Evolutionary conservation across 2,329 filamentous ascomycete genomes (phyloP).

Genomic region (Pseudopyricularia javanii): DNA sequence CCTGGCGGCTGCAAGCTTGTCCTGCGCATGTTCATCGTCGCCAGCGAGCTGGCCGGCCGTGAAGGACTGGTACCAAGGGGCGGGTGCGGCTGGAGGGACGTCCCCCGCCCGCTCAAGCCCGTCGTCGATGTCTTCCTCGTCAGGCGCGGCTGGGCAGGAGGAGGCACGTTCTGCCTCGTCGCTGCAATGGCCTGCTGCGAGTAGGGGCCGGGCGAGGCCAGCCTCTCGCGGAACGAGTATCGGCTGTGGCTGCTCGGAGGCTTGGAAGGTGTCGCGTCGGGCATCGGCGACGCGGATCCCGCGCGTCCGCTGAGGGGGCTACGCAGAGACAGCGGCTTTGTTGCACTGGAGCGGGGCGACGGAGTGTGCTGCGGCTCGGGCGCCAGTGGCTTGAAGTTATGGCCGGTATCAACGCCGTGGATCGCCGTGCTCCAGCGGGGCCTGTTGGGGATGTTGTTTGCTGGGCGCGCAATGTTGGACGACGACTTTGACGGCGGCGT

Average conservation of each 20-base stretch:
- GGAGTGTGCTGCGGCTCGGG: conserved; percentile 43
- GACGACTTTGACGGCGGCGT: conserved; percentile 30
- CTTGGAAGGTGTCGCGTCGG: conserved; percentile 32
- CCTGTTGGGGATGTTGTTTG: conserved; percentile 37
- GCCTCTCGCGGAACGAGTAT: conserved; percentile 41
- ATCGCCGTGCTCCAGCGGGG: conserved; percentile 64
- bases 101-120: conserved; percentile 30
- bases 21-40: conserved; percentile 28
- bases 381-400: conserved; percentile 50
- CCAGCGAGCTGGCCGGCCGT: conserved; percentile 45
- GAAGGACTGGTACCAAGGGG: conserved; percentile 15
- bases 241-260: conserved; percentile 22
- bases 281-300: conserved; percentile 33
- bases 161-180: conserved; percentile 23
- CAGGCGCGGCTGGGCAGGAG: conserved; percentile 32
- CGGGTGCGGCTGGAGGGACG: conserved; percentile 37
- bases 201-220: conserved; percentile 35
- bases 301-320: conserved; percentile 30
- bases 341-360: conserved; percentile 34
- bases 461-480: conserved; percentile 26
- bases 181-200: conserved; percentile 19
- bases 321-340: conserved; percentile 37
- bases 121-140: conserved; percentile 30
- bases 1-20: conserved; percentile 41
- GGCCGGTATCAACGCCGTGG: conserved; percentile 53